Evolutionary conservation across 352 stramenopile species (phyloP).

Genomic region (Plasmopara viticola): DNA sequence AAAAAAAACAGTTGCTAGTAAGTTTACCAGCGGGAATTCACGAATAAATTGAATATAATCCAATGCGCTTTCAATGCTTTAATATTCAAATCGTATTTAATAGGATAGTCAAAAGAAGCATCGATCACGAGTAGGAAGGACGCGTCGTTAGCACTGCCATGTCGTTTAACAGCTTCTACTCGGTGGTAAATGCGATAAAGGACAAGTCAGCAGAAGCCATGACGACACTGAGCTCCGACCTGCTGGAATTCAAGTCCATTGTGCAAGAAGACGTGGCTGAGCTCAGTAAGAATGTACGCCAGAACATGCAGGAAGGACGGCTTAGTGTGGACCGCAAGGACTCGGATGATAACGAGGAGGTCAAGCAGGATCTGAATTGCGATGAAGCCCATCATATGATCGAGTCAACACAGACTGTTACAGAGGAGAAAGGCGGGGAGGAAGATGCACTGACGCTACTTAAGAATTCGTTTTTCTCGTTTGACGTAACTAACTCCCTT

Average conservation of each 20-base stretch:
- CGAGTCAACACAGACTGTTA: slow-evolving; percentile 2
- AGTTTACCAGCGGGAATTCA: too few relatives aligned
- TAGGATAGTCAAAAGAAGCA: slow-evolving; percentile 7
- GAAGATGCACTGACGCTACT: slow-evolving; percentile 16
- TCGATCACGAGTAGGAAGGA: not conserved
- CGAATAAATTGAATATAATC: too few relatives aligned
- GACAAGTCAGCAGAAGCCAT: slow-evolving; percentile 66
- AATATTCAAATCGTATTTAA: slow-evolving; percentile 1
- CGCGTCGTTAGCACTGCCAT: slow-evolving; percentile 13
- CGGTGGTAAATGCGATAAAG: slow-evolving; percentile 39
- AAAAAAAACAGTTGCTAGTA: too few relatives aligned
- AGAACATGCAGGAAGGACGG: slow-evolving; percentile 39
- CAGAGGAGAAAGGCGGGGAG: slow-evolving; percentile 6
- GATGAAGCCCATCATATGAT: slow-evolving; percentile 1
- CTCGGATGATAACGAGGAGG: slow-evolving; percentile 16
- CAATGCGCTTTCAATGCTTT: too few relatives aligned
- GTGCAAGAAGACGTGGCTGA: slow-evolving; percentile 66
- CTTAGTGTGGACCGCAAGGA: slow-evolving; percentile 37
- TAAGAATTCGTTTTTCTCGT: slow-evolving; percentile 53
- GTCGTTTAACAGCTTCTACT: slow-evolving; percentile 49
- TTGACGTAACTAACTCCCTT: slow-evolving; percentile 34
- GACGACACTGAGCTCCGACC: slow-evolving; percentile 60
- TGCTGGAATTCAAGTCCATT: slow-evolving; percentile 64
- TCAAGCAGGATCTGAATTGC: slow-evolving; percentile 8
- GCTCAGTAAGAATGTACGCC: slow-evolving; percentile 48